Conservation (phyloP, 495 filamentous ascomycete genomes). For the Podospora fimiseda region DNA sequence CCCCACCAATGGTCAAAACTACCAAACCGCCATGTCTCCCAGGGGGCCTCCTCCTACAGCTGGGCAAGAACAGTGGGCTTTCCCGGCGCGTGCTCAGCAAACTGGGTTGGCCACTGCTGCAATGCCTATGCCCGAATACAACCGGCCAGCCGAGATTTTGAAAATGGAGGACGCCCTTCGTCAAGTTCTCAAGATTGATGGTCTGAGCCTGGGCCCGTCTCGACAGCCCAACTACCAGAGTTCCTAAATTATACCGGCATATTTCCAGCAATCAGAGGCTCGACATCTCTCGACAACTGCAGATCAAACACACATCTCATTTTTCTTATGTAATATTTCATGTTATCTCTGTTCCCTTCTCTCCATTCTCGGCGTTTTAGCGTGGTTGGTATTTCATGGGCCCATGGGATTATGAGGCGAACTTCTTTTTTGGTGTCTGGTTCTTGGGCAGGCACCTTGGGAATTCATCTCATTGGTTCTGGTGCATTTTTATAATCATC, state of each 20-base stretch:
- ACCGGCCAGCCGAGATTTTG: slow-evolving; percentile 29
- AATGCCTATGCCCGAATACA: not conserved
- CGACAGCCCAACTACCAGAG: slow-evolving; percentile 18
- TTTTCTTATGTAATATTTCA: not conserved
- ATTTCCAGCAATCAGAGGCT: not conserved
- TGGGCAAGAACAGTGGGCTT: not conserved
- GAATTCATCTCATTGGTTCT: not conserved
- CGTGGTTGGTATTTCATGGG: not conserved
- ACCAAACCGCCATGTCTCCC: not conserved
- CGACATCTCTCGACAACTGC: not conserved
- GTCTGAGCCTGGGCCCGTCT: slow-evolving; percentile 9
- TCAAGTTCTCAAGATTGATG: slow-evolving; percentile 42
- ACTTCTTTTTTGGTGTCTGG: not conserved
- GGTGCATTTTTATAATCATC: not conserved
- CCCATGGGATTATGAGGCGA: not conserved
- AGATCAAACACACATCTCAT: not conserved
- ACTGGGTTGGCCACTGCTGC: not conserved
- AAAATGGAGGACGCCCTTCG: slow-evolving; percentile 46
- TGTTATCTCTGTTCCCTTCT: not conserved
- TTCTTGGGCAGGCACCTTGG: not conserved
- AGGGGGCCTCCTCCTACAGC: not conserved
- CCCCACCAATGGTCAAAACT: slow-evolving; percentile 3
- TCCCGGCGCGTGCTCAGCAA: not conserved
- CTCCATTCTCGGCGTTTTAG: not conserved
- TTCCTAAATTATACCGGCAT: slow-evolving; percentile 8